phyloP scores from a whole-genome alignment of 1,284 basidiomycete species.

The Albatrellus sp. region DNA sequence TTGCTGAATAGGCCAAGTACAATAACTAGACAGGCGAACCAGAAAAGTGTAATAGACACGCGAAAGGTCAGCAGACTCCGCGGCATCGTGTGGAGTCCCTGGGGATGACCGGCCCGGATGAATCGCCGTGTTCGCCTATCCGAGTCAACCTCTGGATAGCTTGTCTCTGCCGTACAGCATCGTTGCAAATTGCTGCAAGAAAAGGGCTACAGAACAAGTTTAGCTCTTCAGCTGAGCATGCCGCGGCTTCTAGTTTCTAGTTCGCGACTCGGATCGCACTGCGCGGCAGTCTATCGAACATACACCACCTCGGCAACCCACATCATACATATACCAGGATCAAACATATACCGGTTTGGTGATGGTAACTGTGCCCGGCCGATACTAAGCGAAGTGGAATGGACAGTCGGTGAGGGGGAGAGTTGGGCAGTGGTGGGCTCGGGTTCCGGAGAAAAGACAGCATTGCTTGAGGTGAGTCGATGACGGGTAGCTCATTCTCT shows the following conservation, averaged over 20 bases:
- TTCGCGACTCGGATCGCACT: conserved; percentile 5
- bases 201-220: no score
- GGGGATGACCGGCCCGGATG: no score
- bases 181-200: no score
- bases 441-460: conserved; percentile 36
- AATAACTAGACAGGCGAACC: no score
- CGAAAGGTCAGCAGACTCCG: no score
- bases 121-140: no score
- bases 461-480: conserved; percentile 44
- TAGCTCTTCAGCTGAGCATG: no score
- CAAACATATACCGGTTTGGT: conserved; percentile 40
- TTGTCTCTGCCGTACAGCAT: no score
- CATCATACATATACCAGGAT: conserved; percentile 29
- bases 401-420: conserved; percentile 49
- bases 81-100: no score
- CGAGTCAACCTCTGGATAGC: no score
- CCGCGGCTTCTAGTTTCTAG: background rate
- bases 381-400: conserved; percentile 40
- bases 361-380: conserved; percentile 30
- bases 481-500: background rate
- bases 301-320: background rate
- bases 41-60: no score
- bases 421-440: conserved; percentile 65
- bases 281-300: background rate
- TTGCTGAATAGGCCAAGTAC: no score